Evolutionary conservation across 352 stramenopile genomes (phyloP).

Genomic region (Pythium rishiriense): DNA sequence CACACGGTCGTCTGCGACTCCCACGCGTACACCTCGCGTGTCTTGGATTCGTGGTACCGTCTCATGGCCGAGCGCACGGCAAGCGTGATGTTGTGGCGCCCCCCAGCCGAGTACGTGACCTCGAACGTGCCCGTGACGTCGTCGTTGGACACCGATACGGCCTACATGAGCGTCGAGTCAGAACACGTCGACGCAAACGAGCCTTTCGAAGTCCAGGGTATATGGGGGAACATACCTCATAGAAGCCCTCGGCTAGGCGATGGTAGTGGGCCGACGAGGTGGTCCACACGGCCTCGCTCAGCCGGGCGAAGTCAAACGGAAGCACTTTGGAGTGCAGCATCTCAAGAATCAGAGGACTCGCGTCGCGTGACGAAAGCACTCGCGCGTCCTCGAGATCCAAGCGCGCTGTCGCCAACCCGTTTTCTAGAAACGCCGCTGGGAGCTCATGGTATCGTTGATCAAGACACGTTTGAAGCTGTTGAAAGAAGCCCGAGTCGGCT

Average conservation of each 20-base stretch:
- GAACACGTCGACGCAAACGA: no score
- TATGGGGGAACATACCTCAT: no score
- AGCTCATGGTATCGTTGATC: no score
- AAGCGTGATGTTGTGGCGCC: slow-evolving; percentile 1
- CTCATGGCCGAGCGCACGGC: not conserved
- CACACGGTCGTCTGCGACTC: not conserved
- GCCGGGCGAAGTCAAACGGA: slow-evolving; percentile 5
- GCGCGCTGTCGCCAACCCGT: not conserved
- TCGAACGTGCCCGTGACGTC: slow-evolving; percentile 6
- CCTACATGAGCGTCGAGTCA: not conserved
- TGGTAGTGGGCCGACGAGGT: no score
- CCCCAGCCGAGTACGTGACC: not conserved
- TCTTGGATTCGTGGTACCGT: not conserved
- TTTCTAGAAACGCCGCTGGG: no score
- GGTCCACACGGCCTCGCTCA: slow-evolving; percentile 12
- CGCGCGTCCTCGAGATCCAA: not conserved
- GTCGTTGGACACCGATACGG: not conserved
- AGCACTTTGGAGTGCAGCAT: no score
- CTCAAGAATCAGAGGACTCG: no score
- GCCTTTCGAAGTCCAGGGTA: no score
- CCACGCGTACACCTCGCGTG: slow-evolving; percentile 11
- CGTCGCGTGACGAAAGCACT: no score
- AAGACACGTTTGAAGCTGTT: no score
- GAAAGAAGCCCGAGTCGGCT: no score
- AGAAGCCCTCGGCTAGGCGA: no score